phyloP scores from a whole-genome alignment of 768 basidiomycete species.

The Arthromyces matolae region DNA sequence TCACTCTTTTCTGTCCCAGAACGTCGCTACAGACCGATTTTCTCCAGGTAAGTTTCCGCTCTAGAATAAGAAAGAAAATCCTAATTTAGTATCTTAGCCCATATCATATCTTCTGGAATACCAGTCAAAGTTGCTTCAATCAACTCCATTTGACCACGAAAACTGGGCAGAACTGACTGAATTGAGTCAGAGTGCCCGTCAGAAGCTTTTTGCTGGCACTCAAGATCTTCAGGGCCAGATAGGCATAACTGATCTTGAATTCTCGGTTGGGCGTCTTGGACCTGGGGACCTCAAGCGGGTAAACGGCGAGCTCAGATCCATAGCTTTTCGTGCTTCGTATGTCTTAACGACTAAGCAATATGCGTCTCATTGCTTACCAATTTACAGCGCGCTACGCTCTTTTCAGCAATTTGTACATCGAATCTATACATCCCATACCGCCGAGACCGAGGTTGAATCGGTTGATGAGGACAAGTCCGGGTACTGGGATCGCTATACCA shows the following conservation, averaged over 20 bases:
- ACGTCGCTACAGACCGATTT: constrained; percentile 27
- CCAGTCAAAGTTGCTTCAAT: constrained; percentile 29
- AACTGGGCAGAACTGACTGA: constrained; percentile 28
- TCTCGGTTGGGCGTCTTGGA: constrained; percentile 40
- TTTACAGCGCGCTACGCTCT: constrained; percentile 32
- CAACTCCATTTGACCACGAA: constrained; percentile 31
- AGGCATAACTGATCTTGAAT: constrained; percentile 37
- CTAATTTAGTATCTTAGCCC: too few species aligned
- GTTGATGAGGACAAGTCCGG: constrained; percentile 11
- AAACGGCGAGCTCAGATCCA: constrained; percentile 33
- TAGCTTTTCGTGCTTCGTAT: constrained; percentile 36
- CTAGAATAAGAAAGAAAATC: too few species aligned
- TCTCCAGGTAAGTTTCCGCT: constrained; percentile 26
- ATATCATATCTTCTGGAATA: constrained; percentile 29
- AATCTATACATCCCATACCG: constrained; percentile 22
- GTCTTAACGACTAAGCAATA: too few species aligned
- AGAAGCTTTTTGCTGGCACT: constrained; percentile 26
- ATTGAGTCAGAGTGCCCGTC: constrained; percentile 24
- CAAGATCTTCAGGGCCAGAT: constrained; percentile 33
- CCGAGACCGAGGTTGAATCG: constrained; percentile 14
- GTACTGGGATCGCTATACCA: constrained; percentile 27
- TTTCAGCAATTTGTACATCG: constrained; percentile 37
- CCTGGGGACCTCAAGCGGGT: constrained; percentile 38
- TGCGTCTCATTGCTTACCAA: too few species aligned
- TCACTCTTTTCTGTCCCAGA: constrained; percentile 19